phyloP scores from a whole-genome alignment of 768 basidiomycete species.

The Chalciporus sphaerocephalus region DNA sequence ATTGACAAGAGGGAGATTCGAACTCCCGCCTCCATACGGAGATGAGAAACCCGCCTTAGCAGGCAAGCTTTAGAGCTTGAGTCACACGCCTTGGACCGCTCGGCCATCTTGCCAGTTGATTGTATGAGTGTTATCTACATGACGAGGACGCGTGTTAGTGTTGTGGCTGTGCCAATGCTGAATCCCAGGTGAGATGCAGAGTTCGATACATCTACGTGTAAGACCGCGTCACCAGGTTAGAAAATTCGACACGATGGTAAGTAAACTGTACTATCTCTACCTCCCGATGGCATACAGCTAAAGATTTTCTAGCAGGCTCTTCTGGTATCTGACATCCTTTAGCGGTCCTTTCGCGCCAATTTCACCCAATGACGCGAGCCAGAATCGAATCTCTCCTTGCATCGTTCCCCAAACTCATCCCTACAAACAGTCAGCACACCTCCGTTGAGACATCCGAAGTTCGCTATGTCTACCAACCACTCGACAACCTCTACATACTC shows the following conservation, averaged over 20 bases:
- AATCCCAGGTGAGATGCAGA: too few species aligned
- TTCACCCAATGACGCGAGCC: conserved; percentile 86
- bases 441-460: conserved; percentile 95
- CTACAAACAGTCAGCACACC: conserved; percentile 90
- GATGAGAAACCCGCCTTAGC: conserved; percentile 29
- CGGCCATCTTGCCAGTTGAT: conserved; percentile 48
- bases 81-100: conserved; percentile 63
- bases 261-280: conserved; percentile 1
- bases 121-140: background rate
- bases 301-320: background rate
- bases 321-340: background rate
- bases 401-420: conserved; percentile 96
- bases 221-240: background rate
- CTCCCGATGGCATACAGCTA: conserved; percentile 2
- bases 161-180: background rate
- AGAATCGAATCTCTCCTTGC: conserved; percentile 94
- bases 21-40: conserved; percentile 33
- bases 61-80: conserved; percentile 41
- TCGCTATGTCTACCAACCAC: conserved; percentile 93
- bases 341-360: conserved; percentile 97
- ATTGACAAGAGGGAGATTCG: conserved; percentile 36
- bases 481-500: conserved; percentile 95
- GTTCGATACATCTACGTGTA: background rate
- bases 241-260: conserved; percentile 19
- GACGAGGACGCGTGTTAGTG: too few species aligned